Base-by-base conservation (phyloP, 2,329 filamentous ascomycete species). In the Alternaria triticina region DNA sequence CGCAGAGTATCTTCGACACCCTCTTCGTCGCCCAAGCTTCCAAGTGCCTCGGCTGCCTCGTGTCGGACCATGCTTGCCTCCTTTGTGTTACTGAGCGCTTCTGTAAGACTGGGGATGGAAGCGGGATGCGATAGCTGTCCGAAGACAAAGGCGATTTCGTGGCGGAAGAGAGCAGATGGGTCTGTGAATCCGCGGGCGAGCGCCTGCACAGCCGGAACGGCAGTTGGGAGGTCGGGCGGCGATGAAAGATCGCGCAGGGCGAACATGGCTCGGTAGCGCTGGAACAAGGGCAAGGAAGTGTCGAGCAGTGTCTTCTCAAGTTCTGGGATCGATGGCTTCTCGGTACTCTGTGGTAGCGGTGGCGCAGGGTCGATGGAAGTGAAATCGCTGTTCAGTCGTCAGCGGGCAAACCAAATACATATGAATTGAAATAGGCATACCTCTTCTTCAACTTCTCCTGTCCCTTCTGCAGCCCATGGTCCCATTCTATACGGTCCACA, bases 101-200 rank as follows among this genome's bases (percentile, higher is more conserved):
- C 88, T 15, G 91, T 91, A 62, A 99, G 87, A 63, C 93, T 93
- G 5, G 96, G 94, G 70, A 99, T 97, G 1, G 94, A 97, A n/a
- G 95, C 95, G 1, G 96, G 96, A 77, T 99, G 96, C 59, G 92
- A 94, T 56, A 99, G 86, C 81, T 99, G 96, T 59, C 96, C 96
- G 72, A 99, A 99, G 13, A 99, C 96, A 79, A 99, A 99, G 13
- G 96, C 96, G 69, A 99, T 94, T 79, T 99, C 96, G 83, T 99
- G 96, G 70, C 96, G 90, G 86, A 99, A 98, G 8, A 99, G 88
- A 6, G 94, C 94, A 52, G 94, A 97, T 17, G 89, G 86, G 79
- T 99, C 96, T 30, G 86, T 85, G 72, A 99, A 90, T 15, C 96
- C 96, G 76, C 90, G 90, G 49, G 96, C 93, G 50, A 99, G 87